Base-by-base conservation (phyloP, 1,284 basidiomycete species). In the Thelephora terrestris region DNA sequence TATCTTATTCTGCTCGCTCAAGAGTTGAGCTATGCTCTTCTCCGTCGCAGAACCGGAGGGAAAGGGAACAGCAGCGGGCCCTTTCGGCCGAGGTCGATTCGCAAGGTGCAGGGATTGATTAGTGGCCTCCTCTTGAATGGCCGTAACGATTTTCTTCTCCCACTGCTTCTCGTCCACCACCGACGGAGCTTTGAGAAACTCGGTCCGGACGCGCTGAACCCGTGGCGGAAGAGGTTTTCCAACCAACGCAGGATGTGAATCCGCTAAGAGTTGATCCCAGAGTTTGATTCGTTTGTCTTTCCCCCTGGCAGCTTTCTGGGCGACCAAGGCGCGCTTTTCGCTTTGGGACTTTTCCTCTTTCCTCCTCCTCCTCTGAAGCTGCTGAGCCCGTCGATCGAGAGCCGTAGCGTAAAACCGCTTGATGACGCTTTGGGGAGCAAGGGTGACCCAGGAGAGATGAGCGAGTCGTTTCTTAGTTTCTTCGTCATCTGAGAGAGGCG, bases 201-300 rank as follows among this genome's bases (percentile, higher is more conserved):
- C 71, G 14, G 58, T 65, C 29, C 71, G 73, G 20, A 87, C 64
- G 14, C 73, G 67, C 18, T 73, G 70, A 7, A 85, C 61, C 21
- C 79, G 74, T 45, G 72, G 58, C 2, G 66, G 67, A n/a, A 70
- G 65, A 16, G 73, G 64, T 14, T 70, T 69, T 29, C 71, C 66
- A 37, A 82, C 54, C 7, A 74, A 65, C 5, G 64, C 71, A 7
- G 79, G 73, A 62, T 81, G 74, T 38, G 82, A 63, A 9, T 65
- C 69, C 37, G 58, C 54, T 5, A 90, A 61, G 47, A 89, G 62
- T 5, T 61, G 64, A 5, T 75, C 71, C 85, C 85, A 91, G 48
- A 78, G 78, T 21, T 64, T 64, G 59, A 85, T 79, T 53, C 80
- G 70, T 50, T 76, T 69, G 12, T 61, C 61, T 45, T 71, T 72